A percentile compares a stretch with the other conserved stretches of the same genome.
Conservation (phyloP, 2,329 filamentous ascomycete genomes). For the Venturia effusa region DNA sequence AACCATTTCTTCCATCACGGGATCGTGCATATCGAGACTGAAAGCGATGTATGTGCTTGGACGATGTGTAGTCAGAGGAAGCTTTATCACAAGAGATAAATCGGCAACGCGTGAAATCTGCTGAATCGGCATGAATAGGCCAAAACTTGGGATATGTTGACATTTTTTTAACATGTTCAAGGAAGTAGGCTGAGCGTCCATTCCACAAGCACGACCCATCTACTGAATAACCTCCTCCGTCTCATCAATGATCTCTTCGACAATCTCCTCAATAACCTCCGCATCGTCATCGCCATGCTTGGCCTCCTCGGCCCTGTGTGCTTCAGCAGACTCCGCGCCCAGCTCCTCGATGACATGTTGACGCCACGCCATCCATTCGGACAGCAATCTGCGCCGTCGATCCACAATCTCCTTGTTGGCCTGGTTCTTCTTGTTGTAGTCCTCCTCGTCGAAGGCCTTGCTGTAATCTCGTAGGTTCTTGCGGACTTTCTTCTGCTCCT, state of each 20-base stretch:
- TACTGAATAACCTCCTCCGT: slow-evolving; percentile 60
- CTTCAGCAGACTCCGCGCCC: slow-evolving; percentile 37
- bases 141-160: neutral
- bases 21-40: too few relatives aligned
- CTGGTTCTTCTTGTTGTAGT: slow-evolving; percentile 83
- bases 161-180: neutral
- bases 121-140: neutral
- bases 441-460: slow-evolving; percentile 88
- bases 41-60: too few relatives aligned
- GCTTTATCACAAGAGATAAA: too few relatives aligned
- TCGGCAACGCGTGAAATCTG: too few relatives aligned
- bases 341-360: slow-evolving; percentile 53
- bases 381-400: slow-evolving; percentile 66
- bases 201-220: neutral
- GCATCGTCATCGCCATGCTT: slow-evolving; percentile 35
- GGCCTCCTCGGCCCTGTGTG: slow-evolving; percentile 41
- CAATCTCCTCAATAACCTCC: slow-evolving; percentile 60
- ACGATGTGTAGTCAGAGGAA: too few relatives aligned
- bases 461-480: slow-evolving; percentile 98
- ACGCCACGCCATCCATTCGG: slow-evolving; percentile 85
- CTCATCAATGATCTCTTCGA: slow-evolving; percentile 85
- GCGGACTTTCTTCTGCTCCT: slow-evolving; percentile 94
- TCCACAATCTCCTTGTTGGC: slow-evolving; percentile 93
- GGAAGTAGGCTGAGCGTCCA: too few relatives aligned
- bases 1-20: too few relatives aligned